Evolutionary conservation across 495 filamentous ascomycete genomes (phyloP), one percentile per base, ranked within the genome.

Genomic region (Neurospora sp.): DNA sequence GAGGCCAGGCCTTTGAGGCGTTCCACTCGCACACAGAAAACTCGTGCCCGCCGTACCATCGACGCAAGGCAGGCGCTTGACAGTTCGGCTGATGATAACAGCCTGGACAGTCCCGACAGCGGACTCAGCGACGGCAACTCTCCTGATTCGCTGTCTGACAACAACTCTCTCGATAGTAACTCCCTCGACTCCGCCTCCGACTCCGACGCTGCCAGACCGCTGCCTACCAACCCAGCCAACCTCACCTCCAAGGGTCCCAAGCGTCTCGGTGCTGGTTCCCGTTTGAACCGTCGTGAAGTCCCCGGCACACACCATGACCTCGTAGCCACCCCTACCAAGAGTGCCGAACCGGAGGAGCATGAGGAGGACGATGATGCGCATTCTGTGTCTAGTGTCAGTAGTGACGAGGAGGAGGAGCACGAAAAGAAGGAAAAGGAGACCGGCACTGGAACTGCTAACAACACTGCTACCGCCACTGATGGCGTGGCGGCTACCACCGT

Each of bases 381-480:
- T 4, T 39, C 70, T 3, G 74, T 61, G 10, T 61, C 53, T 3
- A 31, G 53, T 8, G 20, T 61, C 1, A 31, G 53, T 16, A 61
- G 53, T 31, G 42, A 71, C 22, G 72, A 69, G 0, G 65, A 68
- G 1, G 68, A 72, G 40, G 59, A 10, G 84, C 79, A 85, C 37
- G 81, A 41, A 88, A 91, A 75, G 80, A 74, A 9, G 90, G 31
- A 37, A 12, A 12, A 31, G 53, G 31, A 31, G 6, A 65, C 53
- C 0, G 3, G 27, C 1, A 65, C 53, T 3, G 53, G 12, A 0
- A 18, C 12, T 35, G 27, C 27, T 3, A 20, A 20, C 7, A 7
- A n/a, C 0, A 27, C 12, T 35, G 27, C 6, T 14, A 65, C 53
- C 14, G 12, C 48, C 12, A 31, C 48, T 31, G 22, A 3, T 14